Evolutionary conservation across 805 yeast genomes (phyloP).

Genomic region (Zygosaccharomyces gambellarensis): DNA sequence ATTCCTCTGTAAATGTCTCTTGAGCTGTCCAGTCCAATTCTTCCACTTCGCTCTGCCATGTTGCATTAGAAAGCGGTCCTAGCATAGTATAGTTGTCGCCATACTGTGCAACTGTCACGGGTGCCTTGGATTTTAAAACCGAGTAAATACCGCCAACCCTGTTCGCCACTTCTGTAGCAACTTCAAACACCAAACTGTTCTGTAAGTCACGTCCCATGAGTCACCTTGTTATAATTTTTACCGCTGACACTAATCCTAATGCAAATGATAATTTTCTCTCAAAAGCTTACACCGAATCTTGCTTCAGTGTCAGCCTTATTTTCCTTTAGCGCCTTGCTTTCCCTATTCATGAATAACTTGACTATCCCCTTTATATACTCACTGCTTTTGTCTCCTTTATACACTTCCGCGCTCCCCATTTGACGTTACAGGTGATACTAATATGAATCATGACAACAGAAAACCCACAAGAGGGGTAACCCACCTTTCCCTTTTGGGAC

Average conservation of each 20-base stretch:
- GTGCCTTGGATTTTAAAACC: constrained; percentile 93
- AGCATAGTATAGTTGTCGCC: constrained; percentile 77
- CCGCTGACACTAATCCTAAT: neutral
- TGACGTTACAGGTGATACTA: neutral
- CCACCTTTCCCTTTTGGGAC: too few species aligned
- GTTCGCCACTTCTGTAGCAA: constrained; percentile 96
- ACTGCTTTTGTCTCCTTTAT: neutral
- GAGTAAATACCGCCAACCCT: constrained; percentile 97
- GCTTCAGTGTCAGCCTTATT: too few species aligned
- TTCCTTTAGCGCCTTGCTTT: too few species aligned
- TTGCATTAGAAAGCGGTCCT: constrained; percentile 76
- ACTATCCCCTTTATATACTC: too few species aligned
- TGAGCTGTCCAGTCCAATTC: constrained; percentile 56
- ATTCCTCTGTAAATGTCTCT: constrained; percentile 27
- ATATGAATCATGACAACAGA: neutral
- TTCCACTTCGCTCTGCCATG: constrained; percentile 79
- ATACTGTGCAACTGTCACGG: constrained; percentile 91
- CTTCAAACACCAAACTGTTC: constrained; percentile 84
- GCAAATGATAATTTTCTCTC: too few species aligned
- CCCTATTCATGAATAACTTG: too few species aligned
- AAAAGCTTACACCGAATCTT: too few species aligned
- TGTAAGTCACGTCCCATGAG: constrained; percentile 76
- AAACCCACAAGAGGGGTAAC: too few species aligned
- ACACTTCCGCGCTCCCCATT: neutral
- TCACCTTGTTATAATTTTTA: neutral